phyloP scores from a whole-genome alignment of 768 basidiomycete genomes.

The Gyrodon lividus region DNA sequence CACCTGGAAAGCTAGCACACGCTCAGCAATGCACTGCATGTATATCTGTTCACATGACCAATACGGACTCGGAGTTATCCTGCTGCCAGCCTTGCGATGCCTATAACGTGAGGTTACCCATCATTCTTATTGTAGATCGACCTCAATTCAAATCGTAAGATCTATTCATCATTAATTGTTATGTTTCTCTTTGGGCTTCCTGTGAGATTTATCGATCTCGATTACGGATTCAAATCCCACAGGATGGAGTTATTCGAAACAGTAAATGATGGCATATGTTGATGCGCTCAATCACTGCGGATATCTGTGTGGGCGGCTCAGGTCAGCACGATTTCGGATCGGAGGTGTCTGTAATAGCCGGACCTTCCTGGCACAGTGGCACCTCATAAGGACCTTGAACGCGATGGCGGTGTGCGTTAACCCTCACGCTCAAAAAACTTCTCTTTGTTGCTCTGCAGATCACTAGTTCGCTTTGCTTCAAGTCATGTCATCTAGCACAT shows the following conservation, averaged over 20 bases:
- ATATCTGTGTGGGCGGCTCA: not conserved
- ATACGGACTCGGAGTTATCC: not conserved
- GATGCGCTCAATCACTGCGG: not conserved
- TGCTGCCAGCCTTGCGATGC: not conserved
- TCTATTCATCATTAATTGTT: not conserved
- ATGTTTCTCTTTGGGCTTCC: not conserved
- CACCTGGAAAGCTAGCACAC: constrained; percentile 11
- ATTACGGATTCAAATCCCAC: not conserved
- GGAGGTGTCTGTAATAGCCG: too few species aligned
- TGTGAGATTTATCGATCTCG: not conserved
- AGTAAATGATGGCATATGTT: not conserved
- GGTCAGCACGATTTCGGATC: too few species aligned
- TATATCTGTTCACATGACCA: too few species aligned
- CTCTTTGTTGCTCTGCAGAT: too few species aligned
- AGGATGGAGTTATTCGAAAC: not conserved
- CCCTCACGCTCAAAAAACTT: too few species aligned
- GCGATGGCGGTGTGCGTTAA: too few species aligned
- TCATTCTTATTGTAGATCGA: not conserved
- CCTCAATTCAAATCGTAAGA: not conserved
- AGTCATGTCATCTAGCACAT: constrained; percentile 33
- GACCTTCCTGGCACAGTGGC: too few species aligned
- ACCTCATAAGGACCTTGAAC: not conserved
- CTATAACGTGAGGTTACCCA: not conserved
- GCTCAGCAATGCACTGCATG: too few species aligned
- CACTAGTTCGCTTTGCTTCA: not conserved